Base-by-base conservation (phyloP, 495 filamentous ascomycete genomes). In the Pyrenula massariospora region DNA sequence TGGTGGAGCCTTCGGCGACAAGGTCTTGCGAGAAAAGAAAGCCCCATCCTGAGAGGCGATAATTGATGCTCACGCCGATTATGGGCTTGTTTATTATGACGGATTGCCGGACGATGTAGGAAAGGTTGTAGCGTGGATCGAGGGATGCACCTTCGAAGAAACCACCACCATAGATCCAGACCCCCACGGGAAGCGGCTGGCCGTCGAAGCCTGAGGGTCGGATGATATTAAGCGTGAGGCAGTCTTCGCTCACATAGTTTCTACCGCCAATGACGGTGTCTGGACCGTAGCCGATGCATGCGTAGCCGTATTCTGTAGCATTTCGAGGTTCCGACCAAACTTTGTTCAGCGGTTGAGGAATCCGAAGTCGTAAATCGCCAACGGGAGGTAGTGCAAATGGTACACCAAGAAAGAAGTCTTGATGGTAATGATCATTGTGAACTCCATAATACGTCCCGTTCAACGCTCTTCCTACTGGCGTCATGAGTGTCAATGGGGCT, bases 131-230 rank as follows among this genome's bases (percentile, higher is more conserved):
- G 23, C 71, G 68, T 24, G 70, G 56, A 54, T 82, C 78, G 0
- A 65, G 64, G 8, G 70, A 70, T 22, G 72, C 70, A n/a, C 80
- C 80, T 56, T 63, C 57, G 53, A 65, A 69, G 58, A 84, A 80
- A 0, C 78, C 80, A 36, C 84, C 83, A 12, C 82, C 82, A 59
- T 82, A 77, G 24, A 85, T 79, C 77, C 79, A 85, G 47, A 83
- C 75, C 3, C 70, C 68, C 24, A 77, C 74, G 2, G 76, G 77
- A 11, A 68, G 23, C 31, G 5, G 5, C 15, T 42, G 31, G 31
- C 15, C 8, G 8, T 67, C 62, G 15, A 66, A 65, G 3, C 68
- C 72, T 15, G 73, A 59, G 15, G 73, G 69, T 2, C 78, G 70
- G 47, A 81, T 65, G 8, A 83, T 70, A 55, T 83, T 83, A 12